phyloP scores from a whole-genome alignment of 2,329 filamentous ascomycete species.

The Colletotrichum brevisporum region DNA sequence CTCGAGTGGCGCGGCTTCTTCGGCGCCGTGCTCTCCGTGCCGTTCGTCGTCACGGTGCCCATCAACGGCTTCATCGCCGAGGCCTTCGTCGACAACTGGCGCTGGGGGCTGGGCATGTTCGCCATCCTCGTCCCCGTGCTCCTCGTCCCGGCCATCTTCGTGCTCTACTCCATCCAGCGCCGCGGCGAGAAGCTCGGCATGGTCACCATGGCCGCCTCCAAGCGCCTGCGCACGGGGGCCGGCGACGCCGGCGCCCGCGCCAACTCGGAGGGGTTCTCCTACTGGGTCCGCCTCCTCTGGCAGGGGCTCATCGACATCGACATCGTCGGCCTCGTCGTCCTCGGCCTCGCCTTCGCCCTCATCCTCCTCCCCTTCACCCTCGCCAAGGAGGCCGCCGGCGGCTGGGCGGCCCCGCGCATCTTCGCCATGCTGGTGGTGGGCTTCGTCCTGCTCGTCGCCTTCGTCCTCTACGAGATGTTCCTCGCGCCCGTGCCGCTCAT shows the following conservation, averaged over 20 bases:
- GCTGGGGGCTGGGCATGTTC: slow-evolving; percentile 76
- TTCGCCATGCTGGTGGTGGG: slow-evolving; percentile 46
- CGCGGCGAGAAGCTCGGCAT: slow-evolving; percentile 70
- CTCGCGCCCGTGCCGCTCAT: slow-evolving; percentile 51
- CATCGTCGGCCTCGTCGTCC: slow-evolving; percentile 68
- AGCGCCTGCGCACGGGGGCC: slow-evolving; percentile 52
- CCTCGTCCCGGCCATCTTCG: slow-evolving; percentile 68
- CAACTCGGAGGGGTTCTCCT: slow-evolving; percentile 29
- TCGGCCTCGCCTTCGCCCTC: slow-evolving; percentile 69
- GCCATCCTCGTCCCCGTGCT: slow-evolving; percentile 72
- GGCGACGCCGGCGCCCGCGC: slow-evolving; percentile 8
- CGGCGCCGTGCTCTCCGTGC: slow-evolving; percentile 45
- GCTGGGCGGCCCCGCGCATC: slow-evolving; percentile 52
- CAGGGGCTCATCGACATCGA: slow-evolving; percentile 71
- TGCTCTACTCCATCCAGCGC: slow-evolving; percentile 69
- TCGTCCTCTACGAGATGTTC: slow-evolving; percentile 52
- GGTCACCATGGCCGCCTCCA: slow-evolving; percentile 52
- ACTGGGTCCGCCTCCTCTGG: slow-evolving; percentile 44
- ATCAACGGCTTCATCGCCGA: slow-evolving; percentile 59
- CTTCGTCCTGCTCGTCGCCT: slow-evolving; percentile 48
- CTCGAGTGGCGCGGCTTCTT: slow-evolving; percentile 56
- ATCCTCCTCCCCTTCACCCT: slow-evolving; percentile 77
- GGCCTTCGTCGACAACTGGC: slow-evolving; percentile 62
- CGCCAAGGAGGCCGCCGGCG: slow-evolving; percentile 49
- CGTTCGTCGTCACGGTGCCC: slow-evolving; percentile 54